Evolutionary conservation across 1,284 basidiomycete genomes (phyloP).

Genomic region (Apiotrichum laibachii): DNA sequence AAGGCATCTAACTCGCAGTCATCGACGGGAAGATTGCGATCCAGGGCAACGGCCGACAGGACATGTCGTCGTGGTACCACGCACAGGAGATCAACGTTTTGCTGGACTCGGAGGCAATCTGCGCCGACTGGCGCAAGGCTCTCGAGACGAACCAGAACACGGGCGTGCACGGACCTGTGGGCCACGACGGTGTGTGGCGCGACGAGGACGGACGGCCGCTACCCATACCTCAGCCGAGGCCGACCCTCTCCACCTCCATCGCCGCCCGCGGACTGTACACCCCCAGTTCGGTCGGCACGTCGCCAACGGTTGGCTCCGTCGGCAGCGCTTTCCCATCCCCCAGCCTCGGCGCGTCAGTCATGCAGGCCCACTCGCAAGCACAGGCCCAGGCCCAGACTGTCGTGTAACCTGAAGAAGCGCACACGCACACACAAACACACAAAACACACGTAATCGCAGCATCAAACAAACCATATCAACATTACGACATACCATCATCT

Average conservation of each 20-base stretch:
- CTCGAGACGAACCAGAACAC: constrained; percentile 68
- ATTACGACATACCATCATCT: too few relatives aligned
- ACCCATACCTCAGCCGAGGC: constrained; percentile 3
- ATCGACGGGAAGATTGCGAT: constrained; percentile 65
- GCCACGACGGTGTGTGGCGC: constrained; percentile 35
- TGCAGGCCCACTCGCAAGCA: too few relatives aligned
- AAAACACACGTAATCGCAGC: too few relatives aligned
- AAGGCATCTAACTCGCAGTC: neutral
- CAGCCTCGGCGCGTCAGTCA: too few relatives aligned
- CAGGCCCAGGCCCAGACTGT: too few relatives aligned
- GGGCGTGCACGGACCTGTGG: constrained; percentile 55
- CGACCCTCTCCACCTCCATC: constrained; percentile 2
- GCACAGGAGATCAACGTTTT: constrained; percentile 70
- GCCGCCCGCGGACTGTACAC: neutral
- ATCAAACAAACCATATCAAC: too few relatives aligned
- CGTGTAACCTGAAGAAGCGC: too few relatives aligned
- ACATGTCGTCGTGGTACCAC: constrained; percentile 70
- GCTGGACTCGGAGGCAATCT: constrained; percentile 61
- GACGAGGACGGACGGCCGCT: constrained; percentile 27
- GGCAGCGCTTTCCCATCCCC: too few relatives aligned
- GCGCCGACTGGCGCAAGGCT: constrained; percentile 60
- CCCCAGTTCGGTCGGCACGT: neutral
- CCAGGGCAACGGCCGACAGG: constrained; percentile 46
- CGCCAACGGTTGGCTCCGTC: neutral
- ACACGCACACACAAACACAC: too few relatives aligned